Percentiles rank a stretch among this genome's conserved stretches.
These are phyloP conservation scores for Chalaropsis ovoidea DNA, from an alignment of 2,329 filamentous ascomycete species.

Conservation along the genomic window DNA sequence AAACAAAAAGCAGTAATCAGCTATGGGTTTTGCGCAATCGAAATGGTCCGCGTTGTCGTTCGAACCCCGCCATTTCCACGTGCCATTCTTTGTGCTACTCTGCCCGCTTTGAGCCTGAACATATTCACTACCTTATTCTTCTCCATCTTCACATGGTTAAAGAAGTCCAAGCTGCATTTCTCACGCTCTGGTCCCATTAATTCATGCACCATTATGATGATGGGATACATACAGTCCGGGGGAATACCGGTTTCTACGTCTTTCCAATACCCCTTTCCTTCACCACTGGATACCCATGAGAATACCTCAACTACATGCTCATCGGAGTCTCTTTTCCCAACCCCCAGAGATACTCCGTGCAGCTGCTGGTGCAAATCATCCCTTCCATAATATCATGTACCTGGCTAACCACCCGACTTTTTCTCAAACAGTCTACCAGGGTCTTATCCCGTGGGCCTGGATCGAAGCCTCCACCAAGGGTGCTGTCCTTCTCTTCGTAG, in stretches of 20 bases:
- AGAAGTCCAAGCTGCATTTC: not conserved
- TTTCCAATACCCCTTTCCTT: not conserved
- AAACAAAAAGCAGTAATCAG: not conserved
- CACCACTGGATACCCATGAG: not conserved
- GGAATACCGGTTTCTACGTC: not conserved
- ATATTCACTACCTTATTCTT: not conserved
- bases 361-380: conserved; percentile 27
- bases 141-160: not conserved
- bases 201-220: not conserved
- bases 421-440: conserved; percentile 73
- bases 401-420: conserved; percentile 18
- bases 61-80: not conserved
- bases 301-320: not conserved
- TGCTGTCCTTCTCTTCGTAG: conserved; percentile 96
- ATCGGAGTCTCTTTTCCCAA: not conserved
- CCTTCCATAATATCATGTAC: not conserved
- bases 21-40: not conserved
- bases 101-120: not conserved
- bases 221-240: not conserved
- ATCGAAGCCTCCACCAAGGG: conserved; percentile 99
- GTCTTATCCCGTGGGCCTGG: conserved; percentile 99
- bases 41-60: not conserved
- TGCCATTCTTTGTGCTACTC: not conserved
- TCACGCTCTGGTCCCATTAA: not conserved
- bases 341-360: not conserved